Evolutionary conservation across 768 basidiomycete genomes (phyloP), one percentile per base, ranked within the genome.

Genomic region (Candolleomyces eurysporus): DNA sequence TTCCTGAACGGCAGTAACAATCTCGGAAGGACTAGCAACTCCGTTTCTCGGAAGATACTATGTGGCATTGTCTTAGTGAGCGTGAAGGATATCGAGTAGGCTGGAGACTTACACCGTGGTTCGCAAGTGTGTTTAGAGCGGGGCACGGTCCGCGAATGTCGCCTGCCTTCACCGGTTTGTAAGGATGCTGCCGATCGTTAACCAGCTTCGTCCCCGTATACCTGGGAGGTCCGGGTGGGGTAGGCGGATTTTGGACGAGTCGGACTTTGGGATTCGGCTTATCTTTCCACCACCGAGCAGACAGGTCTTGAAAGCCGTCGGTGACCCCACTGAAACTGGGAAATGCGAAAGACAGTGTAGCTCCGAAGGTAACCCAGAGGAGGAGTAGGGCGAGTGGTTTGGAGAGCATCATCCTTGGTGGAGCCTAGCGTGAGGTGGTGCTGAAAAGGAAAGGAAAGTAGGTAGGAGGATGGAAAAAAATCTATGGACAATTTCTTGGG

Each of bases 281-380:
- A 17, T 45, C 49, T 17, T 67, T 68, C 49, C 70, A 46, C 50
- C 66, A 63, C 21, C 64, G 61, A 22, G 62, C 59, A 21, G 66
- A 59, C 26, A 72, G 61, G 11, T 69, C 71, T 16, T 65, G 68
- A 19, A 72, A 63, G 11, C 69, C 69, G 39, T 54, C 59, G 26
- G 26, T 26, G 26, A 26, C 26, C 26, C 26, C 26, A 4, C 26
- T 26, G 26, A 26, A 26, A 26, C 26, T 26, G 26, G 26, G 26
- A 26, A 26, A 26, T 26, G 26, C 26, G 26, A 26, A 26, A 26
- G 26, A 26, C 26, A 26, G 26, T 4, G 26, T 26, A 26, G 26
- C 26, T 26, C 26, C 26, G 26, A 26, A 26, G 26, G 26, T 26
- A 26, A 4, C 26, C 26, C 26, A 26, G 26, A 26, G 26, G 26